Evolutionary conservation across 2,329 filamentous ascomycete species (phyloP).

Genomic region (Talaromyces sp.): DNA sequence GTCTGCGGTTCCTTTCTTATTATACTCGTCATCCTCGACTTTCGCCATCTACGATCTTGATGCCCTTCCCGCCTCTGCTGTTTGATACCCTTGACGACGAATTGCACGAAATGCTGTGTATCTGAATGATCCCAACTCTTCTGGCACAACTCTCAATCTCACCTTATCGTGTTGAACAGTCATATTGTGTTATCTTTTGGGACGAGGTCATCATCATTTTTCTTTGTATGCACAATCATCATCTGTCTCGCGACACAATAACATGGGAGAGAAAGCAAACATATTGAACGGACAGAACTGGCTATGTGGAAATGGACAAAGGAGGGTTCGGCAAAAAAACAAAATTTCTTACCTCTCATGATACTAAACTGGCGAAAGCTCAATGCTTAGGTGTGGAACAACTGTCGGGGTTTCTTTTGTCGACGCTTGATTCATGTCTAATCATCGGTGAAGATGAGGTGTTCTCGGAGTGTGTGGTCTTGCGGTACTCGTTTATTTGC

Average conservation of each 20-base stretch:
- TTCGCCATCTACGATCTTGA: slow-evolving; percentile 20
- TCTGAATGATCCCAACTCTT: slow-evolving; percentile 1
- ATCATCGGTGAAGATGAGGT: slow-evolving; percentile 21
- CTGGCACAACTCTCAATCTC: slow-evolving; percentile 6
- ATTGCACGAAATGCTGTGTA: slow-evolving; percentile 9
- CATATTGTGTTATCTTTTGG: background rate
- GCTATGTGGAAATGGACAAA: slow-evolving; percentile 15
- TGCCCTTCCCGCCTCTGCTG: slow-evolving; percentile 18
- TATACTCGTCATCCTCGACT: slow-evolving; percentile 24
- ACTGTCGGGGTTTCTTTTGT: slow-evolving; percentile 6
- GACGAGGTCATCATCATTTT: slow-evolving; percentile 12
- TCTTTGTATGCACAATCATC: slow-evolving; percentile 17
- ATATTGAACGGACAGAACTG: slow-evolving; percentile 9
- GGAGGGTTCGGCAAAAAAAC: slow-evolving; percentile 8
- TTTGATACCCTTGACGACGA: slow-evolving; percentile 19
- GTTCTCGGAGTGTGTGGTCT: slow-evolving; percentile 24
- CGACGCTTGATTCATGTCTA: slow-evolving; percentile 15
- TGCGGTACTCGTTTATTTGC: slow-evolving; percentile 20
- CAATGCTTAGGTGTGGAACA: slow-evolving; percentile 19
- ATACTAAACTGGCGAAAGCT: slow-evolving; percentile 18
- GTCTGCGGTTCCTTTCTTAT: slow-evolving; percentile 24
- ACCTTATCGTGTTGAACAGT: slow-evolving; percentile 9
- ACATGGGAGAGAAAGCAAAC: background rate
- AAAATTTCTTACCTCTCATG: slow-evolving; percentile 9
- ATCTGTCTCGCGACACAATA: slow-evolving; percentile 12